Evolutionary conservation across 768 basidiomycete species (phyloP), one percentile per base, ranked within the genome.

Genomic region (Mycena latifolia): DNA sequence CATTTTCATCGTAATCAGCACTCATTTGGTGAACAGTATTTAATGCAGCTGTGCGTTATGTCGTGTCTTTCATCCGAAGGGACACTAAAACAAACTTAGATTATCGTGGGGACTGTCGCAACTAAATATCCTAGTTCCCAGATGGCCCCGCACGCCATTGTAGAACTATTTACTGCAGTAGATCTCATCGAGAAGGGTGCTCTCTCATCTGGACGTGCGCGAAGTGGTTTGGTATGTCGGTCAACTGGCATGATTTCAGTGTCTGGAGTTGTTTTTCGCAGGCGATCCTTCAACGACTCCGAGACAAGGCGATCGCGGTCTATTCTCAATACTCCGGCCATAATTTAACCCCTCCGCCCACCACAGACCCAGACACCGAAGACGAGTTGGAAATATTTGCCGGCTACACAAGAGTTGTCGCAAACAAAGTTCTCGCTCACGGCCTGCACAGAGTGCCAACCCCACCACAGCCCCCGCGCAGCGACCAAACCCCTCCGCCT

Each of bases 91-190:
- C 20, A 33, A 18, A 25, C 14, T 35, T 15, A 80, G 79, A 73
- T 85, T 17, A 81, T 84, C 45, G 76, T 84, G 9, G 84, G 82
- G 14, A 73, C 77, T 28, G 79, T 85, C 12, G 81, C 77, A 31
- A 73, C 76, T 8, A 77, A 78, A 22, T 77, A 78, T 9, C 83
- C 83, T 2, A 77, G 76, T 28, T 80, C 81, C 39, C 79, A 77
- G 20, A 79, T 82, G 76, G 81, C 82, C 18, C 79, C 82, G 7
- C 79, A 80, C 41, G 84, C 83, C 15, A 74, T 79, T 48, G 70
- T 80, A 18, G 84, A 85, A 59, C 70, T 85, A 1, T 80, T 83
- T 61, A 72, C 84, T 18, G 83, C 80, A 29, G 65, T 84, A 22
- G 79, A 81, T 31, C 66, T 85, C 28, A 84, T 85, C 53, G 78